Evolutionary conservation across 2,329 filamentous ascomycete genomes (phyloP), one percentile per base, ranked within the genome.

Genomic region (Teratosphaeria viscida): DNA sequence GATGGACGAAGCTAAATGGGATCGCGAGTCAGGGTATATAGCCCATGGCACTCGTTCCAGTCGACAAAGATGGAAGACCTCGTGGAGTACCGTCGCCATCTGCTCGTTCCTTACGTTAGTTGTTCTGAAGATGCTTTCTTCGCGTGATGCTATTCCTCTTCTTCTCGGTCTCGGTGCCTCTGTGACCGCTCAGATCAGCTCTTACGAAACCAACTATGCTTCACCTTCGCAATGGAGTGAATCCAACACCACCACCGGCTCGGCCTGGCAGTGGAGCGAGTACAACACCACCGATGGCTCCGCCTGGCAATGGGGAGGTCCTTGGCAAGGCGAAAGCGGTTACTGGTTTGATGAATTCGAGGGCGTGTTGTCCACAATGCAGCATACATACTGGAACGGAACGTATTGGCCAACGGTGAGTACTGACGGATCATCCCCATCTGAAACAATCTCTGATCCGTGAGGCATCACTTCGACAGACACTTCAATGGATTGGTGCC

Each of bases 401-500:
- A 65, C 67, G 5, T 67, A 68, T 56, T 71, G 67, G 67, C 65
- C 67, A 1, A 59, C 53, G 5, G 29, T 32, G 29, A 32, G 29
- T 7, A 32, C 29, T 32, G 7, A 32, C 29, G 29, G 7, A 32
- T 32, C 7, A 32, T 32, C 29, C 29, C 29, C 7, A 5, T 32
- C 2, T 32, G 29, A 32, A 32, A 32, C 29, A 32, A 32, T 32
- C 29, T 32, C 29, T 32, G 29, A 32, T 32, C 29, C 7, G 29
- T 32, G 3, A 32, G 2, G 7, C 29, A 32, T 32, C 29, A 32
- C 29, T 32, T 32, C 29, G 29, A 32, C 29, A 32, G 29, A 65
- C 65, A 6, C 61, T 69, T 27, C 67, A 72, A 59, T 72, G 70
- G 70, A 65, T 66, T 1, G 65, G 65, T 10, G 70, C 70, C 16